Evolutionary conservation across 768 basidiomycete species (phyloP), one percentile per base, ranked within the genome.

Genomic region (Hericium erinaceus): DNA sequence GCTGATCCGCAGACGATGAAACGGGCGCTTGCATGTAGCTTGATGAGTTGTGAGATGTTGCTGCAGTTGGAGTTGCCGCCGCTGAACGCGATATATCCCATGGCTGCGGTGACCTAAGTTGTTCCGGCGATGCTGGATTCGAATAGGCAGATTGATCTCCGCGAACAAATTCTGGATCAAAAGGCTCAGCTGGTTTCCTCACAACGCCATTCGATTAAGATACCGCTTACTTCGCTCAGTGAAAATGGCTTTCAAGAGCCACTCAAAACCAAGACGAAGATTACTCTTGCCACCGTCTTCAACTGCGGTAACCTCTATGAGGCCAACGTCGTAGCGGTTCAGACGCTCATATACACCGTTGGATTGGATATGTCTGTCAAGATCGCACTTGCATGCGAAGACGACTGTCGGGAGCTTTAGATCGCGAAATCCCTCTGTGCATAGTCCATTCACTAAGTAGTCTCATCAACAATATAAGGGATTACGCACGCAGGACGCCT

Each of bases 301-400:
- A 6, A 71, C 67, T 48, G 72, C 78, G 4, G 84, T 80, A 2
- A 91, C 86, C 68, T 90, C 86, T 11, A 93, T 83, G 28, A 97
- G 71, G 9, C 92, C 90, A 8, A 86, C 81, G 63, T 90, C 85
- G 68, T 87, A 87, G 38, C 74, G 72, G 38, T 77, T 71, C 44
- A 87, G 74, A 44, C 84, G 68, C 18, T 70, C 73, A 20, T 74
- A 63, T 4, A 82, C 84, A 50, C 70, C 70, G 55, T 75, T 71
- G 10, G 86, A 81, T 61, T 85, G 77, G n/a, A 91, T 75, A 41
- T 73, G 73, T 40, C 73, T 74, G 18, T 76, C 75, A 18, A 87
- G 72, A 66, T 95, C 90, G 5, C 85, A 84, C 69, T 97, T 98
- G 74, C 93, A 92, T 4, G 90, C 92, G 13, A 98, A 75, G 12